Evolutionary conservation across 768 basidiomycete species (phyloP), one percentile per base, ranked within the genome.

Genomic region (Phlebiopsis flavidoalba): DNA sequence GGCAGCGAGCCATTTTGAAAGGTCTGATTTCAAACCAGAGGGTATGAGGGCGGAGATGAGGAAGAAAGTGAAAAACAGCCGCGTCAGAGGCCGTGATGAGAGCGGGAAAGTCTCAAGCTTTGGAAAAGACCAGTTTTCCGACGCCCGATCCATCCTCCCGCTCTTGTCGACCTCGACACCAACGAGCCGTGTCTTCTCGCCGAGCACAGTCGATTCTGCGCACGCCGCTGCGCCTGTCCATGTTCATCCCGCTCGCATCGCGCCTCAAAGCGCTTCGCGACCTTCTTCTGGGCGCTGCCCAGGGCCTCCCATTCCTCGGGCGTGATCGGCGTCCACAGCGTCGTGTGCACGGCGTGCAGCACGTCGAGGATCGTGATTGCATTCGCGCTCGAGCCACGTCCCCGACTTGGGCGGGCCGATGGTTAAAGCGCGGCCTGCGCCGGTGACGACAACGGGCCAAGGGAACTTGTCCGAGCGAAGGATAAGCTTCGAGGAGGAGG

Each of bases 191-290:
- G 83, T 85, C 67, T 84, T 87, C 35, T 80, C 77, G 19, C 83
- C 83, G 49, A 89, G 74, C 79, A n/a, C 83, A 88, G 72, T 89
- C 87, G 14, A 88, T 70, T 53, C 87, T 74, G 50, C 85, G 78
- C 31, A 89, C 83, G n/a, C 87, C 87, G 19, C 78, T 78, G 26
- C 86, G 84, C 86, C 85, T 87, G 12, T 84, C 85, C 1, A 82
- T 86, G 26, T 85, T 85, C 70, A 81, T 78, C 64, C n/a, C 76
- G 77, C 58, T 75, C 73, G 61, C 87, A 89, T 35, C 88, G 75
- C 63, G 78, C 77, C 69, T 88, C 83, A 65, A 88, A 89, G 36
- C 85, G 85, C 26, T 76, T 76, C 17, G 84, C 78, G 17, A 85
- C 79, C 63, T 80, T 82, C 53, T 84, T 79, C 68, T 88, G 87